Conservation (phyloP, 2,329 filamentous ascomycete genomes). For the Boeremia exigua region DNA sequence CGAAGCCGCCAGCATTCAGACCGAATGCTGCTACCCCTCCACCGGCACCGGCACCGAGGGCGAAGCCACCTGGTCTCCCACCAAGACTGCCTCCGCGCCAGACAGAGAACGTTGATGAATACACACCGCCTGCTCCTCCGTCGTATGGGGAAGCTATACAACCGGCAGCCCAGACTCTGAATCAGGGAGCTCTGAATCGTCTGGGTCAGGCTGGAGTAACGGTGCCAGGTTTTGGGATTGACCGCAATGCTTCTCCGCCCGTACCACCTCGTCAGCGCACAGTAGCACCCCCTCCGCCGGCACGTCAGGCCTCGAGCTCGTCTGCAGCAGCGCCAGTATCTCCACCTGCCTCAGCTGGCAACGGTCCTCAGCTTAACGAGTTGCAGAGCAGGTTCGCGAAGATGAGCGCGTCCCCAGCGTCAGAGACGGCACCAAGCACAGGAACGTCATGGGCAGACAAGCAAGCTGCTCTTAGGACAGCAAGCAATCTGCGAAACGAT, state of each 20-base stretch:
- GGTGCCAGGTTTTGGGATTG: conserved; percentile 79
- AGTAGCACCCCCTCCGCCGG: conserved; percentile 34
- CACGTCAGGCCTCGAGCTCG: conserved; percentile 34
- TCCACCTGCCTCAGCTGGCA: conserved; percentile 23
- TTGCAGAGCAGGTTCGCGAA: conserved; percentile 70
- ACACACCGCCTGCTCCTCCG: conserved; percentile 54
- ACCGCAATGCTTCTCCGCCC: conserved; percentile 49
- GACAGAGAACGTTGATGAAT: conserved; percentile 58
- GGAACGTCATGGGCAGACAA: conserved; percentile 70
- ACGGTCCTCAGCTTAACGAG: conserved; percentile 63
- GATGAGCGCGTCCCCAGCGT: conserved; percentile 43
- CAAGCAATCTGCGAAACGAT: conserved; percentile 64
- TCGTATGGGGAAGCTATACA: conserved; percentile 54
- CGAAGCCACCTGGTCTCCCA: conserved; percentile 62
- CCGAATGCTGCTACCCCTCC: conserved; percentile 37
- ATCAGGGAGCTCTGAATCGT: conserved; percentile 67
- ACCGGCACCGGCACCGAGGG: conserved; percentile 41
- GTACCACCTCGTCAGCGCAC: conserved; percentile 45
- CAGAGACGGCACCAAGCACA: conserved; percentile 44
- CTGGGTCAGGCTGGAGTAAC: conserved; percentile 77
- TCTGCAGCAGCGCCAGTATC: conserved; percentile 29
- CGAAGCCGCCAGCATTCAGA: conserved; percentile 70
- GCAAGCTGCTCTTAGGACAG: conserved; percentile 67
- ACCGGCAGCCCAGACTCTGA: conserved; percentile 51
- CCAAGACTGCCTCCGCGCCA: conserved; percentile 76